Evolutionary conservation across 179 eudicot species (phyloP), one percentile per base, ranked within the genome.

Genomic region (Beta lomatogona): DNA sequence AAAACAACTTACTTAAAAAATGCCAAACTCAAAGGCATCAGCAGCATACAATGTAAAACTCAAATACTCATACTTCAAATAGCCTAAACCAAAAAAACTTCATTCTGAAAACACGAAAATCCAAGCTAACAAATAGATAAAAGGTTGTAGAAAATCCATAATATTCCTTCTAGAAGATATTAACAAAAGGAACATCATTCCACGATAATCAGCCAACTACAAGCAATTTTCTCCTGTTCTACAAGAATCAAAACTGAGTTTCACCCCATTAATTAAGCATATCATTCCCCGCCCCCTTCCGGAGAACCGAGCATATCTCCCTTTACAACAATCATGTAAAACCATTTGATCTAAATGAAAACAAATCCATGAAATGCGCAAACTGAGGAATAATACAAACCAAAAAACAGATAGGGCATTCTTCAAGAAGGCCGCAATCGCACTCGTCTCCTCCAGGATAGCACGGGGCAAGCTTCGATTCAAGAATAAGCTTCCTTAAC

Each of bases 361-460:
- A 80, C 18, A 69, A n/a, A 69, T 13, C 31, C 19, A 58, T 25
- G 53, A 58, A 76, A 46, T 59, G 76, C 45, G 46, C 13, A 63
- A 70, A 21, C 10, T 41, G 58, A 71, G 41, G 14, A 12, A 44
- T 11, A 28, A 71, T 14, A 89, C 91, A 36, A 31, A 94, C 98
- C 97, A 91, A 87, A 83, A 97, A 92, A 90, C 97, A 97, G 81
- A 93, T 94, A 54, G 97, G 99, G 86, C 99, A 97, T 86, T 94
- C 97, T 84, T 94, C 98, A 45, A 93, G 91, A 77, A 88, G 89
- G 76, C 71, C 78, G 76, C 75, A 85, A 77, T 87, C 88, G 31
- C 89, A 90, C 28, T 94, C 99, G 76, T 97, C 99, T 11, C 93
- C 97, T 15, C 99, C 99, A 36, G 98, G 97, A 55, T 88, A 94